Evolutionary conservation across 2,329 filamentous ascomycete genomes (phyloP), one percentile per base, ranked within the genome.

Genomic region (Dryadomyces quercivorus): DNA sequence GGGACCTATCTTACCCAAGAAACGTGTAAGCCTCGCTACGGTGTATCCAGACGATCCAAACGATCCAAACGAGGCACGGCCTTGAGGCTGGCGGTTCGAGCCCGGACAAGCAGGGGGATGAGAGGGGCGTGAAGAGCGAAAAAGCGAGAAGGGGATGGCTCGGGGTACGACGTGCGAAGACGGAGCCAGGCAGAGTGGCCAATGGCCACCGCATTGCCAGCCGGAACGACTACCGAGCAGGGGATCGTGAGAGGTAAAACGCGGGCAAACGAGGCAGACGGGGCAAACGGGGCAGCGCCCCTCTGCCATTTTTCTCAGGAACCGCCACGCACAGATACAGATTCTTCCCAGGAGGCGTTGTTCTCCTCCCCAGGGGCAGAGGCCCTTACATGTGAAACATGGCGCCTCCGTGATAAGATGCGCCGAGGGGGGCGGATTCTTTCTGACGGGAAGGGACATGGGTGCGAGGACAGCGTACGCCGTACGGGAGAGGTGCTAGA

Each of bases 341-440:
- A n/a, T n/a, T n/a, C n/a, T n/a, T 26, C 46, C 15, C 8, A 12
- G 18, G 18, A 18, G 31, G 9, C 22, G 31, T 42, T 42, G 12
- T 42, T 42, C 38, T 42, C 38, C 16, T n/a, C 38, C 10, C 12
- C 16, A 20, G 42, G 42, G 18, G 8, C 15, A 40, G 22, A 21
- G 4, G 42, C 16, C 51, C 20, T 48, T 31, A 26, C 18, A 40
- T 26, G 21, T 53, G 51, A 53, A 53, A 53, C 51, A 48, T 45
- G 45, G 38, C 40, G 46, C 31, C 52, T 50, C 52, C 47, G 42
- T 50, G 52, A 54, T 54, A 54, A 54, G 52, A 54, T 54, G 26
- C 46, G 12, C n/a, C 44, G 26, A 21, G 15, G 45, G 42, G 21
- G 20, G 10, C 20, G 9, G 34, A 10, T 40, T 10, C 8, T n/a